These are phyloP conservation scores for Coelastrella sp. DNA, from an alignment of 139 green algal species.

Conservation along the genomic window DNA sequence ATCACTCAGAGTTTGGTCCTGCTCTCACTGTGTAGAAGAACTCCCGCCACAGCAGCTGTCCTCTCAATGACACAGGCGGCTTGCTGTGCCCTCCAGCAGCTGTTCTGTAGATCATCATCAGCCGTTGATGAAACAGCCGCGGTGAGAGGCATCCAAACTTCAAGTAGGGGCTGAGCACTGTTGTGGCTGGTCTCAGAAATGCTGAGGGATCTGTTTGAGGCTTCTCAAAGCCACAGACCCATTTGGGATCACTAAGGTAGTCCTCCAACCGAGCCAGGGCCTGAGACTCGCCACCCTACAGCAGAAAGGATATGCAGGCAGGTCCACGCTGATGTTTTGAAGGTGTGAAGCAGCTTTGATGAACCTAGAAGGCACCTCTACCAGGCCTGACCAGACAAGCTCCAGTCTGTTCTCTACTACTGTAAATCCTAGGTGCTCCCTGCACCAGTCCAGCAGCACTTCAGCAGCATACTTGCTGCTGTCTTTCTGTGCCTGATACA, in stretches of 20 bases:
- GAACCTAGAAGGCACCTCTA: no score
- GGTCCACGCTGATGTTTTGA: no score
- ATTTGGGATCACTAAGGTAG: constrained; percentile 58
- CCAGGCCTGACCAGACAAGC: no score
- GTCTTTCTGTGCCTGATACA: not conserved
- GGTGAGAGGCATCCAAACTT: constrained; percentile 77
- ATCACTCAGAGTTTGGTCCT: no score
- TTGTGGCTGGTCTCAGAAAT: constrained; percentile 86
- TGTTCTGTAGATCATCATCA: constrained; percentile 53
- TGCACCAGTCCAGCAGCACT: no score
- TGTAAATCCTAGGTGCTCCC: no score
- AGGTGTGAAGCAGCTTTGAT: no score
- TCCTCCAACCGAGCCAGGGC: constrained; percentile 75
- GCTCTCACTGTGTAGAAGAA: constrained; percentile 82
- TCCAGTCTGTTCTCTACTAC: no score
- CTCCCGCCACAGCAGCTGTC: constrained; percentile 90
- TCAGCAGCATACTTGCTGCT: no score
- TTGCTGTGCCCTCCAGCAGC: constrained; percentile 66
- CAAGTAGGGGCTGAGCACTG: constrained; percentile 91
- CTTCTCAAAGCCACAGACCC: constrained; percentile 84
- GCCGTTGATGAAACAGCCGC: constrained; percentile 43
- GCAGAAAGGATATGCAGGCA: not conserved
- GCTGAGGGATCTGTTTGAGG: constrained; percentile 85
- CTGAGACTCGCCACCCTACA: constrained; percentile 80
- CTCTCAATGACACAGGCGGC: constrained; percentile 85